Evolutionary conservation across 2,329 filamentous ascomycete species (phyloP).

Genomic region (Colletotrichum incanum): DNA sequence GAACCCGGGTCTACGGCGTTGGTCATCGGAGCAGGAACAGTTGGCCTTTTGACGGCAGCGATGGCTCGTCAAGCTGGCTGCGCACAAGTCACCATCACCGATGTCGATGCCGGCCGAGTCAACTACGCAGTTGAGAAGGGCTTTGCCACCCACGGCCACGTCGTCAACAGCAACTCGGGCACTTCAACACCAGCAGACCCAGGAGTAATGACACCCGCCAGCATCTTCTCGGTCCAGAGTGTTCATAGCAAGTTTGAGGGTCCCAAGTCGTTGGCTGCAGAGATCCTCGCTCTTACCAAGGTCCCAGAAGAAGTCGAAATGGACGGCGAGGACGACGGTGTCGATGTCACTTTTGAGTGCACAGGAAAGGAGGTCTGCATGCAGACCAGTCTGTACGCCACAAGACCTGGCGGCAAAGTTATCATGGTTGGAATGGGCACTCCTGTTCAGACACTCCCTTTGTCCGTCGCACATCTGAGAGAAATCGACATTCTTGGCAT

Average conservation of each 20-base stretch:
- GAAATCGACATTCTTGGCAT: constrained; percentile 86
- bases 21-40: constrained; percentile 76
- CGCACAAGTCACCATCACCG: constrained; percentile 71
- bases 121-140: constrained; percentile 71
- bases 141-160: constrained; percentile 73
- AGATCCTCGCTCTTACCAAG: constrained; percentile 63
- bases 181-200: constrained; percentile 62
- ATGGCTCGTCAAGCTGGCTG: constrained; percentile 75
- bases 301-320: constrained; percentile 49
- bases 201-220: constrained; percentile 61
- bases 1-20: constrained; percentile 70
- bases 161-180: constrained; percentile 63
- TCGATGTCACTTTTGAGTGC: constrained; percentile 82
- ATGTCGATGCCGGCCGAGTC: constrained; percentile 73
- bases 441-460: constrained; percentile 80
- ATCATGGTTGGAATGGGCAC: constrained; percentile 87
- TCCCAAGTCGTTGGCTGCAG: constrained; percentile 65
- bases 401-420: constrained; percentile 78
- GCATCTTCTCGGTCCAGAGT: constrained; percentile 61
- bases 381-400: constrained; percentile 82
- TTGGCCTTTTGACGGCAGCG: constrained; percentile 74
- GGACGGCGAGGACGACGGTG: constrained; percentile 71
- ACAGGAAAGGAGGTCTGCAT: constrained; percentile 83
- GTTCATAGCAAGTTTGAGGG: constrained; percentile 66
- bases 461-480: constrained; percentile 80